Conservation (phyloP, 257 asterid genomes). For the Oldenlandia corymbosa region DNA sequence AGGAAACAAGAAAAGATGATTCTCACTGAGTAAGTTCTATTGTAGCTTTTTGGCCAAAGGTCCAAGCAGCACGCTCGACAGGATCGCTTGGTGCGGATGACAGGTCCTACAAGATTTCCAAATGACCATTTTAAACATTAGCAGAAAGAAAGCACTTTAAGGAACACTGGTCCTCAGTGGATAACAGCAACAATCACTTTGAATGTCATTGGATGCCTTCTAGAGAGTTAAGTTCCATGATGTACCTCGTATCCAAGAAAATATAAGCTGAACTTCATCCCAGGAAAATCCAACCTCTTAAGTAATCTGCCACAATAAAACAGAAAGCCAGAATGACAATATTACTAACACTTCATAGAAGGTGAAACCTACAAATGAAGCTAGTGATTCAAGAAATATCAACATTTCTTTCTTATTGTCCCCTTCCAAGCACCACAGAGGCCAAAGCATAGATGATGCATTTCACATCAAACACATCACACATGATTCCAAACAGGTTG, state of each 20-base stretch:
- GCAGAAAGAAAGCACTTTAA: not conserved
- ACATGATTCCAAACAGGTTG: too few species aligned
- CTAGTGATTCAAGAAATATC: not conserved
- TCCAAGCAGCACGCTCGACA: constrained; percentile 66
- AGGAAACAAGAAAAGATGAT: constrained; percentile 7
- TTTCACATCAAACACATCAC: too few species aligned
- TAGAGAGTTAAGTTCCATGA: constrained; percentile 2
- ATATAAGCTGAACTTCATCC: constrained; percentile 69
- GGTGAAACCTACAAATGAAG: not conserved
- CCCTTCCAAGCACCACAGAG: too few species aligned
- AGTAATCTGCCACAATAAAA: constrained; percentile 50
- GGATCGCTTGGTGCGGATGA: constrained; percentile 74
- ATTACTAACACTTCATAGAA: not conserved
- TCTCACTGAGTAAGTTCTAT: constrained; percentile 88
- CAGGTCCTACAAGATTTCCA: constrained; percentile 41
- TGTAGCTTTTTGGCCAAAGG: constrained; percentile 69
- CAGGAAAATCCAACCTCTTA: constrained; percentile 82
- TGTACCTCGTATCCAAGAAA: constrained; percentile 85
- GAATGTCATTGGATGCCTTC: not conserved
- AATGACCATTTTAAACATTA: not conserved
- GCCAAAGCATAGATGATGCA: too few species aligned
- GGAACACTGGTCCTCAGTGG: too few species aligned
- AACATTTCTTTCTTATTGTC: not conserved
- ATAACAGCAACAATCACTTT: not conserved
- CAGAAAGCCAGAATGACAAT: not conserved